Evolutionary conservation across 208 protist genomes (phyloP), one percentile per base, ranked within the genome.

Genomic region (Acanthamoeba lenticulata): DNA sequence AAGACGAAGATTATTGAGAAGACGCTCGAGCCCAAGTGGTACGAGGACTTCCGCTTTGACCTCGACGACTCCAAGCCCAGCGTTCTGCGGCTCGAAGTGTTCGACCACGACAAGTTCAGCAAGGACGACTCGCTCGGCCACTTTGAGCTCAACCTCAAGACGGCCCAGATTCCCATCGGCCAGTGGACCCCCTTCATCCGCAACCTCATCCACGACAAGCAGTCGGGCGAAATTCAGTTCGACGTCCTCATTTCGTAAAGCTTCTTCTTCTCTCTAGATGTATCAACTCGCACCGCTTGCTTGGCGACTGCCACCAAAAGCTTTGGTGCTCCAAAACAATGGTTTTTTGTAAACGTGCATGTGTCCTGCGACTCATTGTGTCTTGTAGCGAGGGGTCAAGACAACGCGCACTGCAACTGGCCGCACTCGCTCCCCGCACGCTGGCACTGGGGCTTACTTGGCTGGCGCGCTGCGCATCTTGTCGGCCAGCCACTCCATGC

Each of bases 401-500:
- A n/a, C n/a, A n/a, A n/a, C n/a, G n/a, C n/a, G n/a, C n/a, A n/a
- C n/a, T n/a, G n/a, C n/a, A n/a, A n/a, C n/a, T n/a, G n/a, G n/a
- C n/a, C n/a, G n/a, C n/a, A n/a, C n/a, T n/a, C n/a, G n/a, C n/a
- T n/a, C n/a, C n/a, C n/a, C n/a, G n/a, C n/a, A n/a, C n/a, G n/a
- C n/a, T n/a, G n/a, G n/a, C n/a, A 15, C 45, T 52, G 47, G 3
- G 47, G 21, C 0, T 19, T 55, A 55, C 3, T 9, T 55, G 15
- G 15, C 21, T 9, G 47, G 47, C 15, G 47, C 11, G 15, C 21
- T 19, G 47, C 47, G 47, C 47, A 74, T 9, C 32, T 74, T 74
- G 65, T 9, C 34, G 3, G 65, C 65, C 11, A 96, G 69, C 94
- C 94, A 96, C 32, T 96, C 92, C 24, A 96, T 21, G 5, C 95